Base-by-base conservation (phyloP, 2,329 filamentous ascomycete genomes). In the Cephalotrichum gorgonifer region DNA sequence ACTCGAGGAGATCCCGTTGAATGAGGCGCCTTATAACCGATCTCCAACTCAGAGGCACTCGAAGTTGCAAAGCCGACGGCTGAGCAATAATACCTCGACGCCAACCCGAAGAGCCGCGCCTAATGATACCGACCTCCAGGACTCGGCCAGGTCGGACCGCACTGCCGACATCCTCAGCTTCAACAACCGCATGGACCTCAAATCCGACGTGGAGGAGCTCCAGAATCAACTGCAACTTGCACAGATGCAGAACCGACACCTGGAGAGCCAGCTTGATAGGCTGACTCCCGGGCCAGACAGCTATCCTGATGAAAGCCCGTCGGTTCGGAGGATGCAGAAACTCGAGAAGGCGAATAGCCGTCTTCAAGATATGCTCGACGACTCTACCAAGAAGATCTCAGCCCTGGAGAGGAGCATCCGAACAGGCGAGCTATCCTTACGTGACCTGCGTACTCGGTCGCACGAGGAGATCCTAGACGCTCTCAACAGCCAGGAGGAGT, bases 401-500 rank as follows among this genome's bases (percentile, higher is more conserved):
- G 79, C 85, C 1, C 69, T 97, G 22, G 93, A 97, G 66, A 86
- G 87, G 62, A 89, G 83, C 52, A 84, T 97, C 50, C 86, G 85
- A 51, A 86, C 84, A 31, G 93, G 90, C 12, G 87, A 96, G 63
- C 73, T 97, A 5, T 93, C 88, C 0, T 73, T 96, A 41, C 86
- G 89, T 44, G 91, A 97, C 64, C 81, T 97, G 43, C 90, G 96
- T 64, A 86, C 90, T 2, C 90, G 87, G 62, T 95, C 89, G 6
- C 89, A 97, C 57, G 90, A 96, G 61, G 93, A 97, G 64, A 81
- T 97, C 17, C 86, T 94, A 54, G 89, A 96, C 54, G 75, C 95
- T 35, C 83, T 97, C 61, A 95, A 89, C 64, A 91, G 85, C 52
- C 93, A 97, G 63, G 91, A 97, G 64, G 85, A 95, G 54, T 89